phyloP scores from a whole-genome alignment of 2,329 filamentous ascomycete species.

The Ploettnerulaceae sp. region DNA sequence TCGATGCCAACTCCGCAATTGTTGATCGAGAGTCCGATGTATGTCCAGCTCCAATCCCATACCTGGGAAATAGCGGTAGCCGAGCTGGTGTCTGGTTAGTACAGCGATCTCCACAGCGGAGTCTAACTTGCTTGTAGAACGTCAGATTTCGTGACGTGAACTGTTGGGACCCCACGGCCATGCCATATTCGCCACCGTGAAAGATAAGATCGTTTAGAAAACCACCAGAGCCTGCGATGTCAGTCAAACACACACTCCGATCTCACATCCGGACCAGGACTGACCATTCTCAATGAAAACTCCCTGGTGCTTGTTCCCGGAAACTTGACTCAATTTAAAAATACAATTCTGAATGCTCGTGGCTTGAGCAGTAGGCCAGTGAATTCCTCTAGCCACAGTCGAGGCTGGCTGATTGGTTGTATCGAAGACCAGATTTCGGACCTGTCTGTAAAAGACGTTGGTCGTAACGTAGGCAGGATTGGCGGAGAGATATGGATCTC shows the following conservation, averaged over 20 bases:
- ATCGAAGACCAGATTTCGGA: conserved; percentile 63
- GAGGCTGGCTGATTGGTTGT: conserved; percentile 33
- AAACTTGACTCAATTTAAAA: conserved; percentile 49
- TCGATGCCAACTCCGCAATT: conserved; percentile 50
- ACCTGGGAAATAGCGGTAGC: conserved; percentile 8
- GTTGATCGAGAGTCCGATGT: conserved; percentile 45
- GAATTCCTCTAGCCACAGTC: conserved; percentile 38
- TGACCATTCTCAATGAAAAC: conserved; percentile 52
- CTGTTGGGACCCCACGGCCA: conserved; percentile 60
- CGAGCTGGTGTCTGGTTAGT: conserved; percentile 38
- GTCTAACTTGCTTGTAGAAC: conserved; percentile 38
- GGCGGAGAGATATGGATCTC: conserved; percentile 62
- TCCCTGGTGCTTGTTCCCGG: conserved; percentile 48
- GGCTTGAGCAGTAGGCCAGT: conserved; percentile 51
- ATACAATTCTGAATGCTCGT: conserved; percentile 58
- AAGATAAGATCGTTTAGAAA: conserved; percentile 56
- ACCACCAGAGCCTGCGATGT: conserved; percentile 45
- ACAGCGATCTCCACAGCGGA: conserved; percentile 58
- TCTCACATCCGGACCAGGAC: conserved; percentile 21
- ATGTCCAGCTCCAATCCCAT: conserved; percentile 27
- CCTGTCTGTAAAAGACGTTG: conserved; percentile 60
- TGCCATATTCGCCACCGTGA: conserved; percentile 55
- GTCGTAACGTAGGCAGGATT: conserved; percentile 63
- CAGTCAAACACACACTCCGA: not conserved
- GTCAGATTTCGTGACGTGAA: conserved; percentile 54